Conservation (phyloP, 495 filamentous ascomycete species). For the Tuber melanosporum region DNA sequence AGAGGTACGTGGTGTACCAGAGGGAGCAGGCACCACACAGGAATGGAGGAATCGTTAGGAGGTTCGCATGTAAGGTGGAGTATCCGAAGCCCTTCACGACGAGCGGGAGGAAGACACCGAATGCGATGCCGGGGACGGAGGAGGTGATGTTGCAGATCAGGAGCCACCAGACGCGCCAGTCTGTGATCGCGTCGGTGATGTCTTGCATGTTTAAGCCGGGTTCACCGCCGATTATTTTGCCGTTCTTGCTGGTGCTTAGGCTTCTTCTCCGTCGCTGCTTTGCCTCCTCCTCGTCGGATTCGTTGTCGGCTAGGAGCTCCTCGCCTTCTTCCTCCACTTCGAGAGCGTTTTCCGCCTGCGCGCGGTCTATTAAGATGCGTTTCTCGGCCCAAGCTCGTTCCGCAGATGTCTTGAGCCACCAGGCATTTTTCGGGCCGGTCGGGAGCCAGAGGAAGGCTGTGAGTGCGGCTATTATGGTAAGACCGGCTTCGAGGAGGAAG, state of each 20-base stretch:
- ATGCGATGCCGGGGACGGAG: constrained; percentile 50
- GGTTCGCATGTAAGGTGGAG: constrained; percentile 48
- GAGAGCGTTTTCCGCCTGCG: constrained; percentile 8
- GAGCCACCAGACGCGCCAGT: constrained; percentile 52
- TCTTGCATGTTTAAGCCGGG: constrained; percentile 45
- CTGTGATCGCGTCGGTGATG: constrained; percentile 47
- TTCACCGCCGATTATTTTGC: constrained; percentile 43
- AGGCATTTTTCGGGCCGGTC: constrained; percentile 48
- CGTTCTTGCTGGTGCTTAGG: background rate
- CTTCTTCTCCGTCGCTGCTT: background rate
- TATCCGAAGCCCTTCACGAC: constrained; percentile 48
- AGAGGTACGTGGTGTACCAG: constrained; percentile 47
- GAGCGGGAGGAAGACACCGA: constrained; percentile 54
- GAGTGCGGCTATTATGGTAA: constrained; percentile 49
- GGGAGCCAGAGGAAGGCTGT: constrained; percentile 51
- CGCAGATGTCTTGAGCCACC: constrained; percentile 50
- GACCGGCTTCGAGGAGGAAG: constrained; percentile 52
- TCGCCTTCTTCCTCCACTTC: constrained; percentile 33
- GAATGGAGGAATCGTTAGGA: constrained; percentile 55
- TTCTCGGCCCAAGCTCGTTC: constrained; percentile 48
- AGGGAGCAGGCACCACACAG: constrained; percentile 49
- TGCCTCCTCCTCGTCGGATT: background rate
- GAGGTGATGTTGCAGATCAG: constrained; percentile 52
- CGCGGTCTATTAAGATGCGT: constrained; percentile 40
- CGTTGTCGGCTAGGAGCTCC: constrained; percentile 22